A percentile compares a stretch with the other conserved stretches of the same genome.
Conservation (phyloP, 2,329 filamentous ascomycete species). For the Aspergillus felis region DNA sequence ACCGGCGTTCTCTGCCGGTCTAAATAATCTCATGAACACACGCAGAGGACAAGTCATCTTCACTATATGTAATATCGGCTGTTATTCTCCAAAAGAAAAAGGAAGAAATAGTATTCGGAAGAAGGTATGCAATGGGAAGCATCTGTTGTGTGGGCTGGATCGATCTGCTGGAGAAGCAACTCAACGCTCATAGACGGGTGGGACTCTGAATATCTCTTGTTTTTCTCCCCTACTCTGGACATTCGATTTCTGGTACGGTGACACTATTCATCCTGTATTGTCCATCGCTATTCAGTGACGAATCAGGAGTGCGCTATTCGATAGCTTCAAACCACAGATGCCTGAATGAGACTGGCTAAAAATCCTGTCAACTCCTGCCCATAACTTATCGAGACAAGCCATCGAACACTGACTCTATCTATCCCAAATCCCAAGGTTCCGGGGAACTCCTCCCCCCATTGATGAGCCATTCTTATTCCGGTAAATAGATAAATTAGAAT, state of each 20-base stretch:
- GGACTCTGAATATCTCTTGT: background rate
- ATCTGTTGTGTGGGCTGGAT: background rate
- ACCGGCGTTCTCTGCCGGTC: background rate
- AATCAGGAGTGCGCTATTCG: background rate
- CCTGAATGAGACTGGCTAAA: background rate
- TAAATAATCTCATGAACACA: background rate
- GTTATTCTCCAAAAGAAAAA: background rate
- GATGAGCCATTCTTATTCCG: constrained; percentile 5
- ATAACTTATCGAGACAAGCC: constrained; percentile 7
- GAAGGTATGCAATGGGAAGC: background rate
- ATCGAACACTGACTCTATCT: constrained; percentile 11
- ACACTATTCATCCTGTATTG: background rate
- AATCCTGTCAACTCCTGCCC: constrained; percentile 10
- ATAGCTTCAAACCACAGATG: background rate
- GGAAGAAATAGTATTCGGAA: background rate
- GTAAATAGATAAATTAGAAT: constrained; percentile 11
- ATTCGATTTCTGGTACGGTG: background rate
- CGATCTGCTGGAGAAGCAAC: background rate
- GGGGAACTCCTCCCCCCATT: constrained; percentile 6
- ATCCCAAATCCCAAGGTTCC: constrained; percentile 11
- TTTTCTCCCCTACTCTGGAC: background rate
- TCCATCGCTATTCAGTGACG: background rate
- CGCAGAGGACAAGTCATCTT: background rate
- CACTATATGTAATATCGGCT: background rate
- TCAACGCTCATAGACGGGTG: background rate